Evolutionary conservation across 2,329 filamentous ascomycete species (phyloP).

Genomic region (Colletotrichum euphorbiae): DNA sequence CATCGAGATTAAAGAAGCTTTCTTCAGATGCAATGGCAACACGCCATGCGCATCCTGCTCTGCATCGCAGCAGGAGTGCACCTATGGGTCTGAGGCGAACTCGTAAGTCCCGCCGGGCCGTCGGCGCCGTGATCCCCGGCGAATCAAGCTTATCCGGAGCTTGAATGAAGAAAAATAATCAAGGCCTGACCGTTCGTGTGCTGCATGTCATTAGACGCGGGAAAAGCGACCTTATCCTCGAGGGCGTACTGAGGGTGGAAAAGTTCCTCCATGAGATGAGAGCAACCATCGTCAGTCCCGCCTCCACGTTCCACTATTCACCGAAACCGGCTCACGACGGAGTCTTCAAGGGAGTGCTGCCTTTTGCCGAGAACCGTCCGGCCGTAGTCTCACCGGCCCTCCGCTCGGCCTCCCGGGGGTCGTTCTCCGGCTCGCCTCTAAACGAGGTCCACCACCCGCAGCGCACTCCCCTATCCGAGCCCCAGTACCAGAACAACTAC

Average conservation of each 20-base stretch:
- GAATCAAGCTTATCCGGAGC: background rate
- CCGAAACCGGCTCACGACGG: constrained; percentile 32
- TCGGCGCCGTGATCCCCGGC: constrained; percentile 26
- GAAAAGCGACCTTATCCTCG: constrained; percentile 64
- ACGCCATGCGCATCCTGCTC: constrained; percentile 56
- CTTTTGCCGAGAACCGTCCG: constrained; percentile 28
- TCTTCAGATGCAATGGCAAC: constrained; percentile 59
- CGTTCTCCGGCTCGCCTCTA: constrained; percentile 41
- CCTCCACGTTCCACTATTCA: constrained; percentile 28
- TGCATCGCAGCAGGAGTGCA: constrained; percentile 52
- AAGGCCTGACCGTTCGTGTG: constrained; percentile 22
- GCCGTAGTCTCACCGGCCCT: constrained; percentile 39
- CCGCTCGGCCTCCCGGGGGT: constrained; percentile 43
- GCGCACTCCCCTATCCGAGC: constrained; percentile 42
- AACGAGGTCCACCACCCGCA: constrained; percentile 41
- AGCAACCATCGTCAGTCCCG: constrained; percentile 50
- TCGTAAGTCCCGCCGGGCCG: constrained; percentile 50
- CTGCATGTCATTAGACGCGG: constrained; percentile 51
- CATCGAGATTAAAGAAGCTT: constrained; percentile 23
- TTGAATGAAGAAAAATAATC: background rate
- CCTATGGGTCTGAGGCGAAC: constrained; percentile 57
- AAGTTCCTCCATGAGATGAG: constrained; percentile 59
- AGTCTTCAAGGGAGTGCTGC: constrained; percentile 23
- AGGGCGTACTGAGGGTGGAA: constrained; percentile 62
- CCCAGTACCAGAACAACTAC: constrained; percentile 45